Evolutionary conservation across 768 basidiomycete genomes (phyloP).

Genomic region (Mycena polygramma): DNA sequence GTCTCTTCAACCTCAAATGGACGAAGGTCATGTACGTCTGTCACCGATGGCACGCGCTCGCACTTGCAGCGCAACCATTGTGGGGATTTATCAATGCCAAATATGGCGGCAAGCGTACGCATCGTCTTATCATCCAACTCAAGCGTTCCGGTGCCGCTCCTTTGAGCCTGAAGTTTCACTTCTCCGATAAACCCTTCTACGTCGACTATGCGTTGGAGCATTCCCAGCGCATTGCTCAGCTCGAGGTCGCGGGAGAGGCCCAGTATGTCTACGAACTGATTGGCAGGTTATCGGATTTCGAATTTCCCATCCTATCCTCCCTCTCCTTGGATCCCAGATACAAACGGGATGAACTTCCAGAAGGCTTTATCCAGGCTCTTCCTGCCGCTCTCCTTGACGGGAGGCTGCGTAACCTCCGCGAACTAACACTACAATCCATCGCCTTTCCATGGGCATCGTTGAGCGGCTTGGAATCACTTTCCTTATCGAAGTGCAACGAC

Average conservation of each 20-base stretch:
- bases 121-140: background rate
- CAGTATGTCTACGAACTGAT: background rate
- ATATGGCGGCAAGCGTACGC: background rate
- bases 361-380: background rate
- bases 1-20: constrained; percentile 18
- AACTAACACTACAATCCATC: constrained; percentile 8
- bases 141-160: constrained; percentile 10
- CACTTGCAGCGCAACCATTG: constrained; percentile 12
- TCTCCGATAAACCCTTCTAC: background rate
- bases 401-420: constrained; percentile 4
- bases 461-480: background rate
- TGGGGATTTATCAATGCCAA: constrained; percentile 11
- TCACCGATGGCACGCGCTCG: constrained; percentile 11
- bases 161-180: background rate
- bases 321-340: background rate
- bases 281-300: background rate
- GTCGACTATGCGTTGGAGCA: background rate
- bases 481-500: constrained; percentile 1
- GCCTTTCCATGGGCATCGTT: constrained; percentile 5
- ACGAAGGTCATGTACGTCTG: constrained; percentile 18
- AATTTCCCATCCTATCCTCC: constrained; percentile 15
- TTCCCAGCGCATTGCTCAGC: background rate
- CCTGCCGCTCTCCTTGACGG: background rate
- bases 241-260: constrained; percentile 1
- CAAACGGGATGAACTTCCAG: background rate